Conservation (phyloP, 108 stramenopile genomes). For the Skeletonema marinoi region DNA sequence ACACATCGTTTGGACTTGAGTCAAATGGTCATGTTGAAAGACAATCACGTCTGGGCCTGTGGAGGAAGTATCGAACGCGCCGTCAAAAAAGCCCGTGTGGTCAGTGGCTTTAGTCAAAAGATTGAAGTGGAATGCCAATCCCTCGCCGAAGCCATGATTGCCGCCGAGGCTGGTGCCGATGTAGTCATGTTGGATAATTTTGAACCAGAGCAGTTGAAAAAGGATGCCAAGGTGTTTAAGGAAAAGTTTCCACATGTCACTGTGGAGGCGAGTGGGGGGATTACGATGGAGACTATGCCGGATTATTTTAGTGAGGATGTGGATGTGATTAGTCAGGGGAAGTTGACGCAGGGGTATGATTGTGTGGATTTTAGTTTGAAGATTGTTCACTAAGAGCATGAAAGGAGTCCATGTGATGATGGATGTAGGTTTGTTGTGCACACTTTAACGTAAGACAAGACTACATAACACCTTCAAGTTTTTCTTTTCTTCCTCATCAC, state of each 20-base stretch:
- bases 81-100: slow-evolving; percentile 81
- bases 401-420: background rate
- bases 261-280: slow-evolving; percentile 98
- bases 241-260: slow-evolving; percentile 83
- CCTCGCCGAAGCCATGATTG: slow-evolving; percentile 91
- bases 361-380: slow-evolving; percentile 97
- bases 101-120: slow-evolving; percentile 96
- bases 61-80: slow-evolving; percentile 90
- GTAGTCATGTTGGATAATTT: slow-evolving; percentile 99
- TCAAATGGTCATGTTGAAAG: slow-evolving; percentile 99
- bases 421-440: background rate
- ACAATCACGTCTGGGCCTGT: slow-evolving; percentile 93
- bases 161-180: slow-evolving; percentile 91
- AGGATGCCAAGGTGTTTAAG: slow-evolving; percentile 87
- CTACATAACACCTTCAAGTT: background rate
- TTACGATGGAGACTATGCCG: slow-evolving; percentile 91
- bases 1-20: slow-evolving; percentile 95
- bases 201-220: slow-evolving; percentile 73
- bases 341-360: slow-evolving; percentile 97
- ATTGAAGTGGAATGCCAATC: slow-evolving; percentile 97
- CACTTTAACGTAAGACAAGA: background rate
- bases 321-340: slow-evolving; percentile 96
- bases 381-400: slow-evolving; percentile 52
- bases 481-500: background rate
- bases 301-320: slow-evolving; percentile 85